phyloP scores from a whole-genome alignment of 768 basidiomycete species.

The Xanthoconium stramineum region DNA sequence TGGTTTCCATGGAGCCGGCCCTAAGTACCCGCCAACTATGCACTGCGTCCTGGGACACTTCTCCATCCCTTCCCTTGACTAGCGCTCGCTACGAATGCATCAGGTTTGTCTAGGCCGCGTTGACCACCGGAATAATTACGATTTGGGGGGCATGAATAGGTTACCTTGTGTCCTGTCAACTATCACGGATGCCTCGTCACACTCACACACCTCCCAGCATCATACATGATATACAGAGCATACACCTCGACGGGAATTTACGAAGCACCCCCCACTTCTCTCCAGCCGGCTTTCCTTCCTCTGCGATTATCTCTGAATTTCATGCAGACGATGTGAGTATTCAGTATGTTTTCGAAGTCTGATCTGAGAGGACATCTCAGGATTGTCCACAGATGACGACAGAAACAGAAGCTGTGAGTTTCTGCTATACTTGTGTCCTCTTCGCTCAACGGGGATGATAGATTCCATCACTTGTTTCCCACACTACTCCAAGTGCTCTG shows the following conservation, averaged over 20 bases:
- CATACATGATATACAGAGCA: neutral
- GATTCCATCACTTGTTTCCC: neutral
- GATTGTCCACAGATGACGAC: too few relatives aligned
- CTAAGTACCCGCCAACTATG: neutral
- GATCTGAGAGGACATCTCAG: neutral
- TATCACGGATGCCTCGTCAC: neutral
- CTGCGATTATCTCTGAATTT: neutral
- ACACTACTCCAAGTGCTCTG: neutral
- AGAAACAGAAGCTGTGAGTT: too few relatives aligned
- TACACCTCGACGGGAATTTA: neutral
- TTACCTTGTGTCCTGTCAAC: neutral
- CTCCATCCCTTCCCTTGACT: too few relatives aligned
- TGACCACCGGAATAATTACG: neutral
- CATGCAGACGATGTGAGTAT: neutral
- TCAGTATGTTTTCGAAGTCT: neutral
- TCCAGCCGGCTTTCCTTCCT: too few relatives aligned
- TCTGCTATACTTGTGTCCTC: neutral
- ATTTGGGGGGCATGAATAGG: neutral
- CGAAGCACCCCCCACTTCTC: neutral
- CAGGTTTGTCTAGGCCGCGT: neutral
- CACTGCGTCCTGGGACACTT: neutral
- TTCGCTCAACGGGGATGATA: neutral
- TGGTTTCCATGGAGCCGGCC: too few relatives aligned
- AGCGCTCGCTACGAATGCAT: neutral
- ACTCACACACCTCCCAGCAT: neutral